Evolutionary conservation across 768 basidiomycete genomes (phyloP), one percentile per base, ranked within the genome.

Genomic region (Saitozyma podzolica): DNA sequence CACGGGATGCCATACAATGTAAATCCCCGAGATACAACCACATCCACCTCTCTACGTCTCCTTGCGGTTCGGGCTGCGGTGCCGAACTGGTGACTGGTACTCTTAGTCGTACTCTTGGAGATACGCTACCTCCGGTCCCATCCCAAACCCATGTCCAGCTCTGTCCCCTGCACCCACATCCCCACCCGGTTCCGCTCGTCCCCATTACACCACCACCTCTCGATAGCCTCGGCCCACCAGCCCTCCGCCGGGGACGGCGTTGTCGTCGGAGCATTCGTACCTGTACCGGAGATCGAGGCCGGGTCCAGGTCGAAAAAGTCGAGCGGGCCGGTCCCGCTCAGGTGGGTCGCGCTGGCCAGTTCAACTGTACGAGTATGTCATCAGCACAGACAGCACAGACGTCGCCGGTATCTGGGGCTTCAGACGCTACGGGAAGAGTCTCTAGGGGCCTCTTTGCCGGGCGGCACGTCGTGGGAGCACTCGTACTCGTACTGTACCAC

Each of bases 191-290:
- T 93, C 55, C 84, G 82, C 6, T 71, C 71, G 71, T 90, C 87
- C 0, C 92, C 92, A 48, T 89, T 74, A 69, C 89, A 90, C 90
- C 91, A 94, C 92, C 92, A 93, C 73, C 88, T 90, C 78, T 94
- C 92, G 20, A 93, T 67, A 79, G 85, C 81, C 55, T 88, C 88
- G 49, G 81, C 79, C 57, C 84, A 55, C 57, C 40, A 54, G 58
- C 60, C 55, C 43, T 63, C 58, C 2, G 2, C 29, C 29, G 29
- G 29, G 29, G 29, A 29, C 29, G 29, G 29, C 29, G 29, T 29
- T 29, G 29, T 2, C 29, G 29, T 29, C 29, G 29, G 29, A 29
- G 29, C 29, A 29, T 29, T 29, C 7, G 58, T 66, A 58, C 54
- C 57, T 14, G 55, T 47, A 11, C 51, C 42, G 11, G 17, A 14